phyloP scores from a whole-genome alignment of 768 basidiomycete genomes.

The Pulveroboletus sp. region DNA sequence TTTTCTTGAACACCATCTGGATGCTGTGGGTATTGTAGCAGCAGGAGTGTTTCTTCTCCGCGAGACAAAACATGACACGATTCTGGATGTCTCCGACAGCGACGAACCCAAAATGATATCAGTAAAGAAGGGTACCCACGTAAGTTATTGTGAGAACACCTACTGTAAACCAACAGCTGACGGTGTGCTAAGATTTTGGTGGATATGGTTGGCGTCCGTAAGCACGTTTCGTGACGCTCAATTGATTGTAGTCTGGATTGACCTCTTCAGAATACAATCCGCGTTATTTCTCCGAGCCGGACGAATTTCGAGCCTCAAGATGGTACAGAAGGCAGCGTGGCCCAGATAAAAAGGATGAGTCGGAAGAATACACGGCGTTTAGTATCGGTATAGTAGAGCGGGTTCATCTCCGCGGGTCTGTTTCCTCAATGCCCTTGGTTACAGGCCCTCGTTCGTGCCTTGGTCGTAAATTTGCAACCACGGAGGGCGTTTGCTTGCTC shows the following conservation, averaged over 20 bases:
- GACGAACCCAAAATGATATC: slow-evolving; percentile 16
- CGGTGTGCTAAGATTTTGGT: slow-evolving; percentile 17
- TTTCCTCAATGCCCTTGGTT: background rate
- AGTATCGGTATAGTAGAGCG: slow-evolving; percentile 15
- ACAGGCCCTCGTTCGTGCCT: slow-evolving; percentile 48
- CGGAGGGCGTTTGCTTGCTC: slow-evolving; percentile 50
- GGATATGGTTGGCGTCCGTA: slow-evolving; percentile 30
- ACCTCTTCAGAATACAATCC: slow-evolving; percentile 34
- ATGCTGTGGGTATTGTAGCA: slow-evolving; percentile 14
- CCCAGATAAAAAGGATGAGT: slow-evolving; percentile 4
- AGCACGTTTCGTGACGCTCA: slow-evolving; percentile 1
- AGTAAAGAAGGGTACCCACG: slow-evolving; percentile 21
- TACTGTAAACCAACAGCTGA: background rate
- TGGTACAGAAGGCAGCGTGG: slow-evolving; percentile 30
- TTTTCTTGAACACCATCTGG: background rate
- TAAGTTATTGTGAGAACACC: slow-evolving; percentile 1
- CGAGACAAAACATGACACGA: slow-evolving; percentile 25
- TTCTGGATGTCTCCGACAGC: slow-evolving; percentile 15
- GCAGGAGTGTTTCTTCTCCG: slow-evolving; percentile 29
- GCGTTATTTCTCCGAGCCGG: slow-evolving; percentile 34
- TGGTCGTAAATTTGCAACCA: slow-evolving; percentile 51
- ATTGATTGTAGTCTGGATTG: background rate
- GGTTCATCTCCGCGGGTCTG: background rate
- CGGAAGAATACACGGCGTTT: slow-evolving; percentile 23
- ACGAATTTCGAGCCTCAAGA: slow-evolving; percentile 33